Evolutionary conservation across 805 yeast species (phyloP).

Genomic region (Yamadazyma endophytica): DNA sequence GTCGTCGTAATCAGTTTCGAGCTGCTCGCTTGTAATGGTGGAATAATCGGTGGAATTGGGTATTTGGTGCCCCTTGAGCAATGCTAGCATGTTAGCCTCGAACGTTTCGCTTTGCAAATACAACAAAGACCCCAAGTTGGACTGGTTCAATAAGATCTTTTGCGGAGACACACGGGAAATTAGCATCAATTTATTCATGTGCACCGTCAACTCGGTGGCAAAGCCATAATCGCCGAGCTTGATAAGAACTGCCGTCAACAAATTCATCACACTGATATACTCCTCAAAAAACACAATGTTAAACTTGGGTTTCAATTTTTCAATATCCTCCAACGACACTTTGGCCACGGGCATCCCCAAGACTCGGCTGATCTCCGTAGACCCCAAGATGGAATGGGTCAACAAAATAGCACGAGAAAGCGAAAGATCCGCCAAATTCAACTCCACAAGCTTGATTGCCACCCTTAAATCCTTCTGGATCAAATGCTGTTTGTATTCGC

Average conservation of each 20-base stretch:
- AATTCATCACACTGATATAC: slow-evolving; percentile 70
- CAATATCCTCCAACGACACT: slow-evolving; percentile 2
- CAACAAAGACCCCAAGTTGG: slow-evolving; percentile 65
- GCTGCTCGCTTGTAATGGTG: slow-evolving; percentile 17
- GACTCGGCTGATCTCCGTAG: slow-evolving; percentile 52
- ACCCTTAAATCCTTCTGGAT: slow-evolving; percentile 70
- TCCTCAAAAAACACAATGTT: slow-evolving; percentile 61
- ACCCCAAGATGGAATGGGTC: slow-evolving; percentile 63
- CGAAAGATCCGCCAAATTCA: slow-evolving; percentile 43
- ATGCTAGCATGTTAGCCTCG: slow-evolving; percentile 31
- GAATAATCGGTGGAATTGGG: slow-evolving; percentile 15
- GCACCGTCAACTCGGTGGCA: slow-evolving; percentile 58
- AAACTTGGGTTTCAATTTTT: slow-evolving; percentile 2
- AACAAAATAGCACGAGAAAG: slow-evolving; percentile 53
- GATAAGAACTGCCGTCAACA: slow-evolving; percentile 67
- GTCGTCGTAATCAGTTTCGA: slow-evolving; percentile 21
- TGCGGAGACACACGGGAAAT: slow-evolving; percentile 64
- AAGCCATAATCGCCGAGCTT: slow-evolving; percentile 62
- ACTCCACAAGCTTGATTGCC: slow-evolving; percentile 62
- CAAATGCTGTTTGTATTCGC: slow-evolving; percentile 46
- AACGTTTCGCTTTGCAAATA: slow-evolving; percentile 64
- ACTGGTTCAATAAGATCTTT: slow-evolving; percentile 59
- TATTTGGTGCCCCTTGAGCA: slow-evolving; percentile 30
- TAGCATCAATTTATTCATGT: slow-evolving; percentile 71
- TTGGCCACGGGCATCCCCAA: slow-evolving; percentile 19